phyloP scores from a whole-genome alignment of 1,284 basidiomycete genomes.

The Filobasidium uniguttulatum region DNA sequence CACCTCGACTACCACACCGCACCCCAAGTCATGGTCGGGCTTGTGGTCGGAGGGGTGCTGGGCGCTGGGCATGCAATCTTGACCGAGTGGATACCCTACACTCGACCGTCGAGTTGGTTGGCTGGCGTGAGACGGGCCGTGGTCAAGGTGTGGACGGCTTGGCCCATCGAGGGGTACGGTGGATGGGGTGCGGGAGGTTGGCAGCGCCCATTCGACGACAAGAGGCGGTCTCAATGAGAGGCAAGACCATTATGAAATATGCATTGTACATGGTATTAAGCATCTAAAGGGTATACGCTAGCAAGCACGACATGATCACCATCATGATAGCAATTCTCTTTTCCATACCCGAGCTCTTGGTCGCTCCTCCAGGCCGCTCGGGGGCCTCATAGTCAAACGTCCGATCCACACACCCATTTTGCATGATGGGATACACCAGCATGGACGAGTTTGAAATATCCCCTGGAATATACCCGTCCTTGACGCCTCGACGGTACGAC shows the following conservation, averaged over 20 bases:
- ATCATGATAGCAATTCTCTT: too few species aligned
- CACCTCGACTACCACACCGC: slow-evolving; percentile 32
- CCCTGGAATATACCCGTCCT: slow-evolving; percentile 26
- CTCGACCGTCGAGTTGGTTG: slow-evolving; percentile 2
- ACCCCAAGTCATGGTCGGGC: slow-evolving; percentile 22
- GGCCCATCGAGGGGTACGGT: slow-evolving; percentile 14
- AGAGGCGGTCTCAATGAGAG: too few species aligned
- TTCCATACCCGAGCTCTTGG: too few species aligned
- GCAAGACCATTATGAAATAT: too few species aligned
- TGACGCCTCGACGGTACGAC: slow-evolving; percentile 21
- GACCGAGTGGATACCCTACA: slow-evolving; percentile 12
- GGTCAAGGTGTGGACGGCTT: slow-evolving; percentile 3
- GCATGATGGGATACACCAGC: slow-evolving; percentile 22
- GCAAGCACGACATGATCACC: too few species aligned
- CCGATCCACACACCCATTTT: slow-evolving; percentile 26
- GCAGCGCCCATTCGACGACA: too few species aligned
- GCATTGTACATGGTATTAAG: too few species aligned
- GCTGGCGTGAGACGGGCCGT: not conserved
- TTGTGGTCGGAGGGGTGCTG: slow-evolving; percentile 4
- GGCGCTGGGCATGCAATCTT: slow-evolving; percentile 6
- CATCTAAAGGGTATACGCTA: too few species aligned
- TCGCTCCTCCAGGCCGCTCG: slow-evolving; percentile 9
- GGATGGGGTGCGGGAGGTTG: slow-evolving; percentile 13
- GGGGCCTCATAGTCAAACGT: slow-evolving; percentile 25
- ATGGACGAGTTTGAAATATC: slow-evolving; percentile 25